Evolutionary conservation across 2,329 filamentous ascomycete genomes (phyloP).

Genomic region (Camillea tinctor): DNA sequence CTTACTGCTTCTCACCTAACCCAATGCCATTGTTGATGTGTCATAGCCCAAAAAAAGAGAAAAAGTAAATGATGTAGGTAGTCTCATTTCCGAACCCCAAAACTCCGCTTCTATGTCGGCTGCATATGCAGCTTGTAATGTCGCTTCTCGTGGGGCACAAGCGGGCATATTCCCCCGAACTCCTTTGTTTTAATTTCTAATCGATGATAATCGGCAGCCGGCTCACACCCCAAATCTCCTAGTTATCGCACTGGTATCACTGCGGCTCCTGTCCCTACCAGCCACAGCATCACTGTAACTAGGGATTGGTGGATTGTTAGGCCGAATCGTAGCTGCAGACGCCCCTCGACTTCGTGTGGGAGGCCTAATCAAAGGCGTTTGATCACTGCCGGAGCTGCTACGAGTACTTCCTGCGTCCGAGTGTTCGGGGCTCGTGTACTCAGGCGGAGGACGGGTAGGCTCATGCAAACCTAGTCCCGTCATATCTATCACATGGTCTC

Average conservation of each 20-base stretch:
- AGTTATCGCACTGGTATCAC: constrained; percentile 34
- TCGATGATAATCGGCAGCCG: neutral
- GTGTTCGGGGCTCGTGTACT: constrained; percentile 66
- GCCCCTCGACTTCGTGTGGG: constrained; percentile 47
- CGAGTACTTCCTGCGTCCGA: constrained; percentile 57
- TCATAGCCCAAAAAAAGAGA: constrained; percentile 18
- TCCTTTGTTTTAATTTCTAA: neutral
- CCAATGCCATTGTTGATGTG: constrained; percentile 19
- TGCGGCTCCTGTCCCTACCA: constrained; percentile 45
- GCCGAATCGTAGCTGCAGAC: constrained; percentile 44
- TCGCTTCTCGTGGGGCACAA: constrained; percentile 13
- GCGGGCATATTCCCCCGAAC: constrained; percentile 7
- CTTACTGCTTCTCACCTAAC: constrained; percentile 16
- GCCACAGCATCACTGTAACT: constrained; percentile 76
- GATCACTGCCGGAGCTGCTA: constrained; percentile 58
- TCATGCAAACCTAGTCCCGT: constrained; percentile 52
- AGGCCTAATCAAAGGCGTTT: constrained; percentile 50
- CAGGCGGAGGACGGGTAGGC: constrained; percentile 63
- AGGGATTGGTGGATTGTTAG: constrained; percentile 66
- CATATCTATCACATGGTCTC: constrained; percentile 37
- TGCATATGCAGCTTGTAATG: constrained; percentile 10
- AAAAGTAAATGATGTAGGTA: constrained; percentile 3
- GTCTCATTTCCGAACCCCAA: constrained; percentile 15
- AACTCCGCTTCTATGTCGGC: constrained; percentile 20
- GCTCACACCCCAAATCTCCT: constrained; percentile 4